Base-by-base conservation (phyloP, 2,329 filamentous ascomycete genomes). In the Immersiporthe knoxdaviesiana region DNA sequence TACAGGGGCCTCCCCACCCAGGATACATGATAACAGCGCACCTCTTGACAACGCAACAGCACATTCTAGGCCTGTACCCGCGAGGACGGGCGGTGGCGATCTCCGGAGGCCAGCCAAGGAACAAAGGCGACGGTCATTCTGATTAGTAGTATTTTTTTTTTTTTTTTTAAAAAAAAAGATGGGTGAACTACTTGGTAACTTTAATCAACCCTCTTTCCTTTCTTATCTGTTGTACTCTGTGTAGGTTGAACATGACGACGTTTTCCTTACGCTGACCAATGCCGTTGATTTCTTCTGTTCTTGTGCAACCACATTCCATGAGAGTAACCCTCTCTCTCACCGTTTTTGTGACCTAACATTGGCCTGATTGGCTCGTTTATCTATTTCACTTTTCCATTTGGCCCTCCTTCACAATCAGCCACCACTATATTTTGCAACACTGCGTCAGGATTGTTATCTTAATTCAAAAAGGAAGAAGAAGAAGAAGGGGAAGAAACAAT, bases 101-200 rank as follows among this genome's bases (percentile, higher is more conserved):
- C 59, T 62, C 59, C 59, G 59, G 24, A 44, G n/a, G 24, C n/a
- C 37, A 62, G 24, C n/a, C 37, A 62, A 37, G 37, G 59, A 37
- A 62, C 35, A 62, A 41, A 41, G 35, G 7, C 39, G 12, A 21
- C 21, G 21, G 32, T 24, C 58, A 14, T 24, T 24, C 35, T 67
- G 32, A 61, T 65, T 47, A 52, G 50, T 16, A 58, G 24, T 54
- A 60, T 39, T 50, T n/a, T n/a, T n/a, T n/a, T n/a, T n/a, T n/a
- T n/a, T n/a, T n/a, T n/a, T n/a, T n/a, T n/a, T n/a, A n/a, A n/a
- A 59, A 56, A 63, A 47, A 61, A 66, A 47, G 37, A 41, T 24
- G 35, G 59, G 54, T 11, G 12, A 39, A 62, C 14, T 27, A 8
- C 59, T 62, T 41, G 3, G n/a, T 27, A 16, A 30, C 35, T 24